phyloP scores from a whole-genome alignment of 441 rosid species.

The Populus hybrid region DNA sequence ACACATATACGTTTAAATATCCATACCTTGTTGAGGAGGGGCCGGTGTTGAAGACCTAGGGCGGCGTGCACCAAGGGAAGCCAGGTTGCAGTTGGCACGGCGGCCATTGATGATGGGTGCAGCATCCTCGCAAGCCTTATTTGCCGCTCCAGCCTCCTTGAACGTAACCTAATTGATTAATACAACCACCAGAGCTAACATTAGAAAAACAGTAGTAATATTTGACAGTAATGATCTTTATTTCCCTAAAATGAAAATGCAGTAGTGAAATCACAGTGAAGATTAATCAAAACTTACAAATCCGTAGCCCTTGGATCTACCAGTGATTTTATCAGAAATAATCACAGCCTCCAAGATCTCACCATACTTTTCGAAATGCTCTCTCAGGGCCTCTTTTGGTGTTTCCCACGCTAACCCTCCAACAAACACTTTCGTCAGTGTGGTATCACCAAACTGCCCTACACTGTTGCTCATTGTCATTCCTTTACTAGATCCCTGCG shows the following conservation, averaged over 20 bases:
- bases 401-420: slow-evolving; percentile 99
- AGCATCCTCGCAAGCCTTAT: slow-evolving; percentile 77
- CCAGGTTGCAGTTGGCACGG: slow-evolving; percentile 88
- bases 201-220: not conserved
- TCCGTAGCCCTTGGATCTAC: slow-evolving; percentile 96
- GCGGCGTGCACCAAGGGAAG: slow-evolving; percentile 82
- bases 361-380: slow-evolving; percentile 81
- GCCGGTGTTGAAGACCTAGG: slow-evolving; percentile 49
- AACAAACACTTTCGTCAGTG: slow-evolving; percentile 86
- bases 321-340: slow-evolving; percentile 79
- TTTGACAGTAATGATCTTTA: too few species aligned
- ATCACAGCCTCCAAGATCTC: slow-evolving; percentile 90
- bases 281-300: slow-evolving; percentile 41
- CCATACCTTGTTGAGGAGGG: slow-evolving; percentile 56
- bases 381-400: slow-evolving; percentile 68
- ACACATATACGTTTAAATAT: not conserved
- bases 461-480: slow-evolving; percentile 46
- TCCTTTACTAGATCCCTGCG: not conserved
- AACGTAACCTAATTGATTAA: slow-evolving; percentile 60
- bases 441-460: slow-evolving; percentile 77
- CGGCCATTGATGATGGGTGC: slow-evolving; percentile 86
- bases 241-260: too few species aligned
- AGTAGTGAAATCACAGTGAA: too few species aligned
- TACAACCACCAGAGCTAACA: too few species aligned
- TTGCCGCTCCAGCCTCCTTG: slow-evolving; percentile 77